phyloP scores from a whole-genome alignment of 768 basidiomycete species.

The Rhodocollybia butyracea region DNA sequence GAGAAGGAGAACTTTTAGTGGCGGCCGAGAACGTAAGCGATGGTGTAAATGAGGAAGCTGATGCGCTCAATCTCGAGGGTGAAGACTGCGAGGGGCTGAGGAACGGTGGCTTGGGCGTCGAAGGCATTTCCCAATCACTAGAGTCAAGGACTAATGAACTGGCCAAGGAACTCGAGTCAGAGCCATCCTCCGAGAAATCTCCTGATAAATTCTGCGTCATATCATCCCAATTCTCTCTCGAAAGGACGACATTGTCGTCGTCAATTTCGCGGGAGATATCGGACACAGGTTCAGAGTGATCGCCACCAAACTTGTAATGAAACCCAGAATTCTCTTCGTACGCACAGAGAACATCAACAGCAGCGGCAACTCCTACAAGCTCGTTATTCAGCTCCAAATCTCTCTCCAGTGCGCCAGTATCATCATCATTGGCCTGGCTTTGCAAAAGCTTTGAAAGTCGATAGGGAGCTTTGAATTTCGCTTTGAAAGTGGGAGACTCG shows the following conservation, averaged over 20 bases:
- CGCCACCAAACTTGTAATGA: background rate
- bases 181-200: slow-evolving; percentile 11
- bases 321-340: slow-evolving; percentile 44
- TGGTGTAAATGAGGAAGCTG: slow-evolving; percentile 21
- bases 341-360: slow-evolving; percentile 29
- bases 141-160: background rate
- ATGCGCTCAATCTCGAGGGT: slow-evolving; percentile 35
- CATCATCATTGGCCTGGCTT: slow-evolving; percentile 7
- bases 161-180: slow-evolving; percentile 1
- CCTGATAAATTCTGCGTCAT: slow-evolving; percentile 39
- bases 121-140: slow-evolving; percentile 28
- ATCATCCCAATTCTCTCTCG: slow-evolving; percentile 39
- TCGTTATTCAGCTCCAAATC: slow-evolving; percentile 32
- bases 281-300: background rate
- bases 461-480: slow-evolving; percentile 29
- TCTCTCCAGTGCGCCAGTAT: slow-evolving; percentile 15
- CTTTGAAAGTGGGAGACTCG: slow-evolving; percentile 21
- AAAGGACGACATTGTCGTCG: slow-evolving; percentile 29
- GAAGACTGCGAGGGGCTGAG: slow-evolving; percentile 22
- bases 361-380: slow-evolving; percentile 36
- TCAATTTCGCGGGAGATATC: slow-evolving; percentile 19
- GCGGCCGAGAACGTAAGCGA: slow-evolving; percentile 14
- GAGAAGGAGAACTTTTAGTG: slow-evolving; percentile 9
- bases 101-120: slow-evolving; percentile 43
- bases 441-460: slow-evolving; percentile 3